Percentiles rank a stretch among this genome's conserved stretches.
Conservation (phyloP, 2,329 filamentous ascomycete genomes). For the Colletotrichum godetiae region DNA sequence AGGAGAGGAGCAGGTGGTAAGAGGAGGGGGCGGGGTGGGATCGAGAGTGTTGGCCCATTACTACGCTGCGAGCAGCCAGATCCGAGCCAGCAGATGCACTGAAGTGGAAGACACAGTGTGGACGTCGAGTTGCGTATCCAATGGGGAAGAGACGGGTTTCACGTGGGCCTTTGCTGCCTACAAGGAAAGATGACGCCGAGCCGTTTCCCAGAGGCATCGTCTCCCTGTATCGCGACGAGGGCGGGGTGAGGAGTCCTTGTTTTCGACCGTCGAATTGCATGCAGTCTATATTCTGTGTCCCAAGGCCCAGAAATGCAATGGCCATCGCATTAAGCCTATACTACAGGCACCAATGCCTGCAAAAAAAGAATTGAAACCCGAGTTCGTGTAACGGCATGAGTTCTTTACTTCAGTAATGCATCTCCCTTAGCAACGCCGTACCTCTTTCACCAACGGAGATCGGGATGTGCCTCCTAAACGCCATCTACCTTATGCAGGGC, state of each 20-base stretch:
- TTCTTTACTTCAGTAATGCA: slow-evolving; percentile 30
- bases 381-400: slow-evolving; percentile 25
- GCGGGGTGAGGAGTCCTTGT: not conserved
- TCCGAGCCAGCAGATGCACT: not conserved
- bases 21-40: not conserved
- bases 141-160: not conserved
- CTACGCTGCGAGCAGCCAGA: not conserved
- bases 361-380: slow-evolving; percentile 18
- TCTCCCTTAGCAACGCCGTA: slow-evolving; percentile 19
- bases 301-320: slow-evolving; percentile 26
- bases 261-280: slow-evolving; percentile 31
- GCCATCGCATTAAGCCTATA: slow-evolving; percentile 31
- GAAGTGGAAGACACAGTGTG: not conserved
- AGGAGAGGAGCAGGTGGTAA: not conserved
- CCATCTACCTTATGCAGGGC: slow-evolving; percentile 35
- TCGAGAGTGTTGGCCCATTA: not conserved
- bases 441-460: slow-evolving; percentile 20
- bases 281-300: slow-evolving; percentile 34
- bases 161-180: not conserved
- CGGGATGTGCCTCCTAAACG: slow-evolving; percentile 30
- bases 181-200: too few relatives aligned
- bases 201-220: not conserved
- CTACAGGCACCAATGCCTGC: slow-evolving; percentile 23
- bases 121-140: not conserved
- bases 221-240: too few relatives aligned